These are phyloP conservation scores for Xylariaceae sp. DNA, from an alignment of 2,329 filamentous ascomycete species.

Conservation along the genomic window DNA sequence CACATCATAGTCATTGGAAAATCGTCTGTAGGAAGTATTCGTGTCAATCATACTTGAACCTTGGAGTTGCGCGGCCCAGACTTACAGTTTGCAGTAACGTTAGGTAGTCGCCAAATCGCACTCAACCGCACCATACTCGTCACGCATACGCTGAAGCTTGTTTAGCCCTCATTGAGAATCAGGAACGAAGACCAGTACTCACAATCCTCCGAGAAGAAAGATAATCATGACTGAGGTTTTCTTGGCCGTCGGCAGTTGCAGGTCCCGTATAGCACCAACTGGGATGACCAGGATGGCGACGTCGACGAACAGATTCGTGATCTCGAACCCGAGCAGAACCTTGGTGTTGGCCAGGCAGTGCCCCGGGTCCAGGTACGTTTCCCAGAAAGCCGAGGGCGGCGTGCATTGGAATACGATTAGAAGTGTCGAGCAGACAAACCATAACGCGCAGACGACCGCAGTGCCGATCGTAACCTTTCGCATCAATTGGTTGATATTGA, in stretches of 20 bases:
- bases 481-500: background rate
- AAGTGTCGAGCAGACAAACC: conserved; percentile 3
- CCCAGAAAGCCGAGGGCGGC: conserved; percentile 4
- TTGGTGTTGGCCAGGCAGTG: conserved; percentile 5
- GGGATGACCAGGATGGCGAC: conserved; percentile 10
- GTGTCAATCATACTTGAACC: background rate
- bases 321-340: conserved; percentile 8
- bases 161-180: background rate
- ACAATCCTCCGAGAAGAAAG: conserved; percentile 8
- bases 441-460: background rate
- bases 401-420: conserved; percentile 5
- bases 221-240: conserved; percentile 3
- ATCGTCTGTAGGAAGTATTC: background rate
- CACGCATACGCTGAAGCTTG: conserved; percentile 6
- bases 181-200: background rate
- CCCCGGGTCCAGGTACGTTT: background rate
- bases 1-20: background rate
- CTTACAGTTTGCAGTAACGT: conserved; percentile 5
- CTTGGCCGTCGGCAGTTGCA: conserved; percentile 4
- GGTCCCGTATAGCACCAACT: conserved; percentile 1
- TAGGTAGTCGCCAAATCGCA: conserved; percentile 7
- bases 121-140: conserved; percentile 7
- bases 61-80: background rate
- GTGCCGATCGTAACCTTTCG: background rate
- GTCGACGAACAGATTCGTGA: conserved; percentile 10